Evolutionary conservation across 2,329 filamentous ascomycete species (phyloP), one percentile per base, ranked within the genome.

Genomic region (Botrytis aclada): DNA sequence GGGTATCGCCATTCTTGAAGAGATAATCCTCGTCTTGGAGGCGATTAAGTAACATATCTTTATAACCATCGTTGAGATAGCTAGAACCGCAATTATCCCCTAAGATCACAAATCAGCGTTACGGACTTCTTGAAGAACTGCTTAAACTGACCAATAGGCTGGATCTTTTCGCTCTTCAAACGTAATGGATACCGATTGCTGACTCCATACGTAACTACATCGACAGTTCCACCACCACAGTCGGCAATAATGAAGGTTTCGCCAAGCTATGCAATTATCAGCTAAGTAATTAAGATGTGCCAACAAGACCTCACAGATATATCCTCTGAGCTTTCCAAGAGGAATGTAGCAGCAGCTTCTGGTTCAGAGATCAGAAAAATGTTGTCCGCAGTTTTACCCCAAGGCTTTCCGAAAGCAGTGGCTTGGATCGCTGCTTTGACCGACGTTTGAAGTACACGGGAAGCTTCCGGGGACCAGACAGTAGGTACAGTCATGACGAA

Each of bases 291-390:
- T 1, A 54, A 29, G 12, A 4, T 65, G 1, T 47, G 3, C 6
- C 34, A 60, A 5, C 39, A n/a, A 7, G 2, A 29, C 58, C 70
- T 72, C 60, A 76, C 76, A 20, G 72, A 39, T 41, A 77, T 69
- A 16, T 72, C 58, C 29, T 69, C 64, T 4, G 62, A 77, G n/a
- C 60, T 73, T n/a, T 72, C 75, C 54, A 80, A 67, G 7, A 79
- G 74, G 61, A 76, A 79, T 2, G 77, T 79, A 0, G 78, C 79
- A 1, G 79, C 79, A 25, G 78, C 78, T 72, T 81, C 79, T 4
- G 79, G 79, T 60, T 81, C 80, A 14, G 76, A 76, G 9, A 80
- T 76, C 25, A 81, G 76, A 51, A 80, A 81, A 3, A 81, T 66
- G 34, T 79, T 78, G 29, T 80, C 76, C n/a, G 80, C 56, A 43